Percentiles rank a stretch among this genome's conserved stretches.
phyloP scores from a whole-genome alignment of 495 filamentous ascomycete genomes.

The Entonaema liquescens region DNA sequence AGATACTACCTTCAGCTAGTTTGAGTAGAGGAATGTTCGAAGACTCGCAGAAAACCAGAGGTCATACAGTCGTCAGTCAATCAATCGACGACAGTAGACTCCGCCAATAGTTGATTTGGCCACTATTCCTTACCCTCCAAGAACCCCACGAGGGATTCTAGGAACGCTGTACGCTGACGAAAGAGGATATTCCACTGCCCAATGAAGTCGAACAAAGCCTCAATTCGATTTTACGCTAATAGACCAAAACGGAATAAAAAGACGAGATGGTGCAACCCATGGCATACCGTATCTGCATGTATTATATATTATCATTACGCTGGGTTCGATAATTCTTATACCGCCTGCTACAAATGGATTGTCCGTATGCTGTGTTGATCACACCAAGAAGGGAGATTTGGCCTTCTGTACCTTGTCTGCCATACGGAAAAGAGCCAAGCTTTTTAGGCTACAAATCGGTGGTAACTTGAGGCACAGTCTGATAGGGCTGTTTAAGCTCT shows the following conservation, averaged over 20 bases:
- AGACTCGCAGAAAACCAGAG: slow-evolving; percentile 5
- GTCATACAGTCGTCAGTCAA: background rate
- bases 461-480: slow-evolving; percentile 8
- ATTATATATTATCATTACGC: too few relatives aligned
- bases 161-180: slow-evolving; percentile 16
- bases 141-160: slow-evolving; percentile 11
- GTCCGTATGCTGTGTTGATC: slow-evolving; percentile 13
- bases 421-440: slow-evolving; percentile 8
- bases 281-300: background rate
- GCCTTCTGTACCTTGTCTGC: slow-evolving; percentile 11
- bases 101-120: background rate
- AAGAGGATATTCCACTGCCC: slow-evolving; percentile 14
- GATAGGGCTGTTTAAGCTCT: slow-evolving; percentile 1
- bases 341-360: background rate
- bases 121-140: background rate
- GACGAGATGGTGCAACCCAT: background rate
- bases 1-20: slow-evolving; percentile 1
- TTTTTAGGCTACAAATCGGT: slow-evolving; percentile 7
- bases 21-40: background rate
- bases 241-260: background rate
- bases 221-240: slow-evolving; percentile 6
- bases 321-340: background rate
- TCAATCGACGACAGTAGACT: slow-evolving; percentile 16
- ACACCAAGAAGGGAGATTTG: slow-evolving; percentile 29
- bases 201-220: slow-evolving; percentile 2